These are phyloP conservation scores for Tetrahymena thermophila DNA, from an alignment of 73 alveolate genomes.

Conservation along the genomic window DNA sequence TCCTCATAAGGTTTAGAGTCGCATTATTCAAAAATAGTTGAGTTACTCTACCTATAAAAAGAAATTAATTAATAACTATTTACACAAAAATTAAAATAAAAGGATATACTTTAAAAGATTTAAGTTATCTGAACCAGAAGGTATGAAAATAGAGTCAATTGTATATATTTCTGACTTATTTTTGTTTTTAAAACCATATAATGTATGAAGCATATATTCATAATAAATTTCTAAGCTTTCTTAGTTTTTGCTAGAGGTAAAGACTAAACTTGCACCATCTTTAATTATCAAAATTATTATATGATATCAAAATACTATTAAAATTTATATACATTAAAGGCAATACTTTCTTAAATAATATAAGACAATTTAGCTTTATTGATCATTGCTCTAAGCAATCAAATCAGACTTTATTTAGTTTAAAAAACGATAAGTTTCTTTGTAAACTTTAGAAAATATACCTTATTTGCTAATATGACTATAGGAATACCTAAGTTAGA, in stretches of 20 bases:
- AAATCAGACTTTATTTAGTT: slow-evolving; percentile 2
- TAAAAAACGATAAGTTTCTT: neutral
- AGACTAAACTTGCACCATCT: slow-evolving; percentile 39
- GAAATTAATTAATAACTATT: neutral
- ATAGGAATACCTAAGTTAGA: slow-evolving; percentile 26
- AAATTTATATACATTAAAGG: slow-evolving; percentile 10
- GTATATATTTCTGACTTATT: neutral
- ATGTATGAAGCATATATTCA: slow-evolving; percentile 16
- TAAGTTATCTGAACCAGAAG: slow-evolving; percentile 15
- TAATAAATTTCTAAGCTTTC: slow-evolving; percentile 9
- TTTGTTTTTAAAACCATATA: slow-evolving; percentile 7
- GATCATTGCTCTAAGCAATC: slow-evolving; percentile 20
- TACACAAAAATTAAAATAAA: neutral
- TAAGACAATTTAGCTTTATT: neutral
- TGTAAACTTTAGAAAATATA: neutral
- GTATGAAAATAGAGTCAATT: slow-evolving; percentile 19
- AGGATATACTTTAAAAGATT: neutral
- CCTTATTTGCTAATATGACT: slow-evolving; percentile 24
- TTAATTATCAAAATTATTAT: no score
- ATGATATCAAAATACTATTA: neutral
- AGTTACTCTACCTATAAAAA: neutral
- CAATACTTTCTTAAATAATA: slow-evolving; percentile 30
- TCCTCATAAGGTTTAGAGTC: neutral
- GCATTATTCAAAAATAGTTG: neutral
- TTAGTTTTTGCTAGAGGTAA: slow-evolving; percentile 18